Conservation (phyloP, 495 filamentous ascomycete genomes). For the Chaetomium fimeti region DNA sequence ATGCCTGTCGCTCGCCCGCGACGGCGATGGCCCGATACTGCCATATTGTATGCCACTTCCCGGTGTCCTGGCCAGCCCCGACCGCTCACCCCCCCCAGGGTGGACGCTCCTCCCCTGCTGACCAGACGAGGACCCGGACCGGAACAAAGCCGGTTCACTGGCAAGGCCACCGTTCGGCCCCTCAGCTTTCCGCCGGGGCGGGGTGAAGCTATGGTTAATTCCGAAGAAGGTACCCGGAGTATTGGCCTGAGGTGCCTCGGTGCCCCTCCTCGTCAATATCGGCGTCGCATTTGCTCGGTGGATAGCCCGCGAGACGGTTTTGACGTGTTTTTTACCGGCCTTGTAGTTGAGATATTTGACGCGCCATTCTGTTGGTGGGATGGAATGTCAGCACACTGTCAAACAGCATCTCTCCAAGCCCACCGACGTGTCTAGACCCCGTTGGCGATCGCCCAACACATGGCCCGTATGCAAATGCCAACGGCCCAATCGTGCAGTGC, state of each 20-base stretch:
- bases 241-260: constrained; percentile 26
- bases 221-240: constrained; percentile 27
- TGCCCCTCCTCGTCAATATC: constrained; percentile 31
- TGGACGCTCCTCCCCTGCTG: not conserved
- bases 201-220: constrained; percentile 20
- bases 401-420: not conserved
- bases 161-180: not conserved
- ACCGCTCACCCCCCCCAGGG: constrained; percentile 33
- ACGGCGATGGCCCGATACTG: constrained; percentile 68
- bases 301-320: constrained; percentile 70
- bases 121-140: not conserved
- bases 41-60: constrained; percentile 59
- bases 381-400: not conserved
- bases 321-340: constrained; percentile 88
- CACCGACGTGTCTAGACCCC: not conserved
- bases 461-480: not conserved
- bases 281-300: constrained; percentile 59
- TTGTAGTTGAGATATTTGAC: constrained; percentile 92
- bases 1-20: constrained; percentile 44
- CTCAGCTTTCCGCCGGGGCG: constrained; percentile 13
- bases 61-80: constrained; percentile 35
- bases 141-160: not conserved
- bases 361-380: constrained; percentile 66
- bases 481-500: not conserved
- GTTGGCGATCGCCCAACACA: constrained; percentile 6